These are phyloP conservation scores for Aquilaria yunnanensis DNA, from an alignment of 345 rosid species.

Conservation along the genomic window DNA sequence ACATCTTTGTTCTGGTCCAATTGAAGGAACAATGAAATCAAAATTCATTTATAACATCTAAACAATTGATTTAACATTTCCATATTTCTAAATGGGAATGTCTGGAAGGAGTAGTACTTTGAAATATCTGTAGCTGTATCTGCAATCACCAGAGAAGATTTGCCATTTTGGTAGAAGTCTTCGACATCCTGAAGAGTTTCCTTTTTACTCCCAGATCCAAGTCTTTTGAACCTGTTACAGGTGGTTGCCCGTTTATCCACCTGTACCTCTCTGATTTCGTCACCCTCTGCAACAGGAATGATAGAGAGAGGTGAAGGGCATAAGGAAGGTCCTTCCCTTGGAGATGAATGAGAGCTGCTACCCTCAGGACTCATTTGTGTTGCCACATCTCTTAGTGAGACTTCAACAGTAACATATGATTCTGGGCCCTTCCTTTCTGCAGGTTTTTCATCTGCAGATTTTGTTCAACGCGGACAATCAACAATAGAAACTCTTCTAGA, in stretches of 20 bases:
- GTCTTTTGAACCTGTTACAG: constrained; percentile 49
- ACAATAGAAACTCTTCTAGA: background rate
- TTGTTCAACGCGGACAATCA: constrained; percentile 3
- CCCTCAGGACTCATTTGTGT: constrained; percentile 86
- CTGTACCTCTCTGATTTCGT: constrained; percentile 68
- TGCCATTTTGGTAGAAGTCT: constrained; percentile 21
- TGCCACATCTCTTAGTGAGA: constrained; percentile 78
- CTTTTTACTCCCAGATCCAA: constrained; percentile 33
- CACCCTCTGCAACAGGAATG: constrained; percentile 26
- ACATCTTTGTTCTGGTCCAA: too few relatives aligned
- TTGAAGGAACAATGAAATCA: too few relatives aligned
- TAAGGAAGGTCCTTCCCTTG: constrained; percentile 23
- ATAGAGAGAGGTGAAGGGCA: constrained; percentile 33
- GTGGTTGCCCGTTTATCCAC: constrained; percentile 63
- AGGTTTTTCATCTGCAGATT: constrained; percentile 50
- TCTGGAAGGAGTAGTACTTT: constrained; percentile 33
- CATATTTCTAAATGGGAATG: too few relatives aligned
- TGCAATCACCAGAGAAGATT: constrained; percentile 49
- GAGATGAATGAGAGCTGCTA: constrained; percentile 34
- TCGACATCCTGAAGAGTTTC: constrained; percentile 37
- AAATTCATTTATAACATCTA: too few relatives aligned
- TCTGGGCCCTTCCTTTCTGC: constrained; percentile 32
- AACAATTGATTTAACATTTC: too few relatives aligned
- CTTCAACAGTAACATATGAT: constrained; percentile 31
- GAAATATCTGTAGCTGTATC: constrained; percentile 55